Percentiles rank a stretch among this genome's conserved stretches.
These are phyloP conservation scores for Fusarium floridanum DNA, from an alignment of 2,329 filamentous ascomycete species.

Conservation along the genomic window DNA sequence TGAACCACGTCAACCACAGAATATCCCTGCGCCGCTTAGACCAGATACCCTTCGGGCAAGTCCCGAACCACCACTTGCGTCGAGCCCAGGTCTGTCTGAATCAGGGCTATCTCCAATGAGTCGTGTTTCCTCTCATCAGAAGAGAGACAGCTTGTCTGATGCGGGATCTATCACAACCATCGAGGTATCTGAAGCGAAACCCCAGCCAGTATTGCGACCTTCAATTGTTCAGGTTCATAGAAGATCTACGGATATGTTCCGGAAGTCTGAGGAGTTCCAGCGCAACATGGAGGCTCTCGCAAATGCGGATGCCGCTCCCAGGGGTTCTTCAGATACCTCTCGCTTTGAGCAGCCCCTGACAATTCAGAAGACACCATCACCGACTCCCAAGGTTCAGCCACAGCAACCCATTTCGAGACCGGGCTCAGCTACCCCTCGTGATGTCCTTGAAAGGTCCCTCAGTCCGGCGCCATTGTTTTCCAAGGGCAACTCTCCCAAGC, in stretches of 20 bases:
- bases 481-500: slow-evolving; percentile 1
- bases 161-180: slow-evolving; percentile 43
- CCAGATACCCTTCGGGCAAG: neutral
- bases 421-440: neutral
- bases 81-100: slow-evolving; percentile 35
- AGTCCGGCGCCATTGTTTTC: slow-evolving; percentile 25
- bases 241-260: slow-evolving; percentile 38
- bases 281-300: slow-evolving; percentile 12
- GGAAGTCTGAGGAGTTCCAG: slow-evolving; percentile 24
- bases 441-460: neutral
- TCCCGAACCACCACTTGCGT: slow-evolving; percentile 16
- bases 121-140: slow-evolving; percentile 29
- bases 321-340: slow-evolving; percentile 19
- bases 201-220: slow-evolving; percentile 42
- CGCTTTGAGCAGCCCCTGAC: neutral
- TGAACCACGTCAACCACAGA: neutral
- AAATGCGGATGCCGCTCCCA: slow-evolving; percentile 20
- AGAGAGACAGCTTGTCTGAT: slow-evolving; percentile 42
- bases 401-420: slow-evolving; percentile 12
- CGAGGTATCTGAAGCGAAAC: slow-evolving; percentile 43
- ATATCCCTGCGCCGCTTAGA: neutral
- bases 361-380: neutral
- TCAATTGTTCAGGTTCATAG: slow-evolving; percentile 44
- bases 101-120: slow-evolving; percentile 25
- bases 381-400: slow-evolving; percentile 2